Base-by-base conservation (phyloP, 768 basidiomycete species). In the Lentinus tigrinus region DNA sequence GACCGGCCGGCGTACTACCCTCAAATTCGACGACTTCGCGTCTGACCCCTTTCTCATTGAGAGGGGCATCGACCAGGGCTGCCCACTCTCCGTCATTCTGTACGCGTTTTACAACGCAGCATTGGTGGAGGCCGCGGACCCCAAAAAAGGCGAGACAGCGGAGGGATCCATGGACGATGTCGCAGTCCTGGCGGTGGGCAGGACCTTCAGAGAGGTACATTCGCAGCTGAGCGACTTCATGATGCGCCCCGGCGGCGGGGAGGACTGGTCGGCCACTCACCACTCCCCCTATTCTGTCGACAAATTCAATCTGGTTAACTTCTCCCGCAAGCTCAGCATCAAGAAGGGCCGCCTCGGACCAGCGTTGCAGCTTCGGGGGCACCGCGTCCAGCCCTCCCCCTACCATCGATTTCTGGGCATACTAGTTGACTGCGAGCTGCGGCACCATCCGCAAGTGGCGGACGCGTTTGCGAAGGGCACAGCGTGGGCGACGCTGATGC, bases 21-120 rank as follows among this genome's bases (percentile, higher is more conserved):
- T n/a, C n/a, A n/a, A n/a, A n/a, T n/a, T n/a, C n/a, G n/a, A n/a
- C n/a, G n/a, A n/a, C n/a, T n/a, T n/a, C n/a, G n/a, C n/a, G n/a
- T n/a, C n/a, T n/a, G n/a, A n/a, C n/a, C n/a, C n/a, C n/a, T n/a
- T n/a, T n/a, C n/a, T n/a, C n/a, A n/a, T n/a, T n/a, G n/a, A n/a
- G n/a, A n/a, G n/a, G n/a, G n/a, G n/a, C n/a, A n/a, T n/a, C n/a
- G n/a, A n/a, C n/a, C n/a, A n/a, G n/a, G n/a, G n/a, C n/a, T n/a
- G n/a, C n/a, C n/a, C n/a, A n/a, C n/a, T n/a, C n/a, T n/a, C n/a
- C n/a, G 68, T 69, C 46, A 56, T 74, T 0, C 48, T 70, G 0
- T 74, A 72, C 47, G 60, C 69, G 10, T 66, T 75, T 11, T 75
- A 72, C 62, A 76, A 74, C 50, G 7, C 72, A 0, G 56, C 64